Base-by-base conservation (phyloP, 1,139 yeast genomes). In the Trichomonascaceae sp. region DNA sequence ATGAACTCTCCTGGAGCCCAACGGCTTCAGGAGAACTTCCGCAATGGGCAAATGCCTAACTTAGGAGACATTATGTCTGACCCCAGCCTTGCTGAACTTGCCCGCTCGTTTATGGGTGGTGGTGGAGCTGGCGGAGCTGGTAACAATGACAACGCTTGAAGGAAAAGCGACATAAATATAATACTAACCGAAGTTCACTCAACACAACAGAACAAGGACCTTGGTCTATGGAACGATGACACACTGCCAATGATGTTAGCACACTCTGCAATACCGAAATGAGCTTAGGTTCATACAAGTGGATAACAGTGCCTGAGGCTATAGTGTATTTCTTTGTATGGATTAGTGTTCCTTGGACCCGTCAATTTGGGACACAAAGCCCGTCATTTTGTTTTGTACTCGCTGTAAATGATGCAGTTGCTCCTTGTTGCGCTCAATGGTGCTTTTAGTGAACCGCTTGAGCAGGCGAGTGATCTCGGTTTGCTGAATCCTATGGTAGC, bases 51-150 rank as follows among this genome's bases (percentile, higher is more conserved):
- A 31, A 57, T 65, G 59, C 78, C 89, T 33, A 74, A 69, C 48
- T 56, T 84, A 57, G 64, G 71, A 27, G 79, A 75, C 36, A 51
- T 84, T 50, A 74, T 82, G 84, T 78, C 72, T 58, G 79, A 84
- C 56, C 93, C 94, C 34, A 74, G 74, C 63, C 58, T 82, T 32
- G 72, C 68, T 51, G 71, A 78, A 46, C 61, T 80, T 70, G 85
- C 59, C 34, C 44, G 55, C 28, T 45, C 39, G 37, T 51, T 52
- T 32, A 48, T 52, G 48, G 55, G 56, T n/a, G 52, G 49, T 16
- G 42, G 37, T 14, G 40, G 32, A 29, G 30, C 28, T 23, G 26
- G 17, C 14, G 29, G 32, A 14, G 28, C 33, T 18, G 36, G 33
- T 9, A 30, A 32, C 13, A 34, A 18, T 28, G 22, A 17, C 23